Base-by-base conservation (phyloP, 371 early-diverging fungal species). In the Mortierella sp. region DNA sequence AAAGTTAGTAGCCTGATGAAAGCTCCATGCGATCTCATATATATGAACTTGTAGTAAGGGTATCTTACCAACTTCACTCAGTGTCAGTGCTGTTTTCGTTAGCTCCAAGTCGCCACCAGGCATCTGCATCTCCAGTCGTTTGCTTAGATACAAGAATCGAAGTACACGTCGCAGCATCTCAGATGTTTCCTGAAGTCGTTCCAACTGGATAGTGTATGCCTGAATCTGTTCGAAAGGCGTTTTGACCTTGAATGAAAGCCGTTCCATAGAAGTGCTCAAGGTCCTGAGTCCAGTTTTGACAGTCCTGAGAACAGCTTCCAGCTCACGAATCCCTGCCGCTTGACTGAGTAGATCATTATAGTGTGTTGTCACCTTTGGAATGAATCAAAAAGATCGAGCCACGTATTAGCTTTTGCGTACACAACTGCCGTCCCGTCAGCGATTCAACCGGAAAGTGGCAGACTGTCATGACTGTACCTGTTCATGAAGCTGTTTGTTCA, bases 401-500 rank as follows among this genome's bases (percentile, higher is more conserved):
- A n/a, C n/a, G n/a, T n/a, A n/a, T n/a, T n/a, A n/a, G n/a, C n/a
- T n/a, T n/a, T n/a, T n/a, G n/a, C n/a, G n/a, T n/a, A n/a, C n/a
- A n/a, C n/a, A n/a, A n/a, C n/a, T n/a, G n/a, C n/a, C n/a, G n/a
- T n/a, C n/a, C n/a, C n/a, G n/a, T n/a, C n/a, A n/a, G n/a, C n/a
- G n/a, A n/a, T n/a, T n/a, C n/a, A n/a, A 37, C 34, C 17, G 39
- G 21, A 4, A 6, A 17, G 3, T 21, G 17, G 27, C 3, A 31
- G 0, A 17, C 6, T 37, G 50, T 24, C 24, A 24, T 16, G 24
- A 14, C 27, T 45, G 13, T 79, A 89, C 93, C 83, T 91, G 88
- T n/a, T 90, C 90, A 48, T 91, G 89, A 7, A 93, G 86, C 50
- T 91, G 89, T 63, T 91, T 91, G 63, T 90, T 89, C 43, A 93